These are phyloP conservation scores for Colletotrichum tropicale DNA, from an alignment of 2,329 filamentous ascomycete genomes.

Conservation along the genomic window DNA sequence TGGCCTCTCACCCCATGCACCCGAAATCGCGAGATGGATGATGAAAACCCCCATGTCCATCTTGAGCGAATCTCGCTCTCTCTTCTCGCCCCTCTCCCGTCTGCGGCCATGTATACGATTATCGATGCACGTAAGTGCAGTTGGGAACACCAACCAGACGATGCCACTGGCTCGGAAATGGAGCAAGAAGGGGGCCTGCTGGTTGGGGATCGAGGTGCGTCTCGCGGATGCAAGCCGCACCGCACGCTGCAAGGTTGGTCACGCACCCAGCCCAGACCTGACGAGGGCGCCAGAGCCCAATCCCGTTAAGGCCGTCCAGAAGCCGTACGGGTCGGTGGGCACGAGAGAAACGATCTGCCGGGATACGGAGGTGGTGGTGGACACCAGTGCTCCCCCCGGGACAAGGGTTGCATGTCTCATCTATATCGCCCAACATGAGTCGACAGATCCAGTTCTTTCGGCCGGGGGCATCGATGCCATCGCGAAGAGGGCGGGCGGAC, in stretches of 20 bases:
- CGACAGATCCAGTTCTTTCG: neutral
- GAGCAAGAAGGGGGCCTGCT: neutral
- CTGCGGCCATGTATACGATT: neutral
- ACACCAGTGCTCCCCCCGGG: neutral
- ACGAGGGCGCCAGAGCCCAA: neutral
- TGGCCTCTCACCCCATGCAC: neutral
- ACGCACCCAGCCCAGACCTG: neutral
- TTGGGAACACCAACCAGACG: neutral
- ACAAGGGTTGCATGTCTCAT: slow-evolving; percentile 13
- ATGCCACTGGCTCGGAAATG: neutral
- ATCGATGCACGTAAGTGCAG: slow-evolving; percentile 2
- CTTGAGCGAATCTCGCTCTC: neutral
- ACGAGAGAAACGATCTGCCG: slow-evolving; percentile 16
- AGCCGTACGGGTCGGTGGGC: neutral
- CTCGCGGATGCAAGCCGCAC: neutral
- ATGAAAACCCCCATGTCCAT: neutral
- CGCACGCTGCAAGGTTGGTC: neutral
- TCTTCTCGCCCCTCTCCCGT: neutral
- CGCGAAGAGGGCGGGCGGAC: neutral
- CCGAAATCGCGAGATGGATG: neutral
- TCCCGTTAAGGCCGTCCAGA: neutral
- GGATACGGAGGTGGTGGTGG: slow-evolving; percentile 12
- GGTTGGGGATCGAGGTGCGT: neutral
- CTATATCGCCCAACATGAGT: slow-evolving; percentile 4
- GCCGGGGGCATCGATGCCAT: neutral